Evolutionary conservation across 23 red algal genomes (phyloP), one percentile per base, ranked within the genome.

Genomic region (Gracilaria vermiculophylla): DNA sequence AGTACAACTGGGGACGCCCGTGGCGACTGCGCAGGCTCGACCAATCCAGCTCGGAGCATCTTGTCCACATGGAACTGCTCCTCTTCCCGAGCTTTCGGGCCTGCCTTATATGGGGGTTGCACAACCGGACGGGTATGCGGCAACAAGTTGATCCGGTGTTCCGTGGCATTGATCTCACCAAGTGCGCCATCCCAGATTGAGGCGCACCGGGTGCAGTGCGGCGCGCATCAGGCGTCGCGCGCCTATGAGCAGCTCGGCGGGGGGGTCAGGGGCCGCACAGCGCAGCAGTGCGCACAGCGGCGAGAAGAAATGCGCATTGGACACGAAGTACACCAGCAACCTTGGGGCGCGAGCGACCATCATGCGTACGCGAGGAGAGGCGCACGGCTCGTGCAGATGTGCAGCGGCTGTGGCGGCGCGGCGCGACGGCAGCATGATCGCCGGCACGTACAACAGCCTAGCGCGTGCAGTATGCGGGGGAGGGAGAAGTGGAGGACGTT

Each of bases 301-400:
- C 8, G 80, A 81, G 86, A 87, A 95, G 60, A 90, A 95, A 11
- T 77, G 15, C 27, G 71, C 72, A 35, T 64, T 95, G 13, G 60
- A 50, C 10, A 95, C 8, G 69, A 95, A 95, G 35, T 86, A 86
- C 44, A 52, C 29, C 51, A 95, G 12, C 2, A 86, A 86, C 94
- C 94, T 91, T n/a, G 94, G 67, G 10, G 67, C 23, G 20, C 32
- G 60, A 21, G 37, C 29, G 12, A 29, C 13, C 2, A 11, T 9
- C 75, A 79, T 36, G 23, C 17, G 19, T 32, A 20, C 21, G 23
- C 37, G 3, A 19, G 9, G n/a, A 17, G 64, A 16, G 35, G 64
- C 39, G 36, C 14, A 1, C n/a, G 11, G 28, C 7, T 5, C 33
- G 11, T 2, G 34, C 12, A 28, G 28, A 28, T 16, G n/a, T 19